Percentiles rank a stretch among this genome's conserved stretches.
Evolutionary conservation across 805 yeast species (phyloP).

Genomic region (Starmerella gropengiesseri): DNA sequence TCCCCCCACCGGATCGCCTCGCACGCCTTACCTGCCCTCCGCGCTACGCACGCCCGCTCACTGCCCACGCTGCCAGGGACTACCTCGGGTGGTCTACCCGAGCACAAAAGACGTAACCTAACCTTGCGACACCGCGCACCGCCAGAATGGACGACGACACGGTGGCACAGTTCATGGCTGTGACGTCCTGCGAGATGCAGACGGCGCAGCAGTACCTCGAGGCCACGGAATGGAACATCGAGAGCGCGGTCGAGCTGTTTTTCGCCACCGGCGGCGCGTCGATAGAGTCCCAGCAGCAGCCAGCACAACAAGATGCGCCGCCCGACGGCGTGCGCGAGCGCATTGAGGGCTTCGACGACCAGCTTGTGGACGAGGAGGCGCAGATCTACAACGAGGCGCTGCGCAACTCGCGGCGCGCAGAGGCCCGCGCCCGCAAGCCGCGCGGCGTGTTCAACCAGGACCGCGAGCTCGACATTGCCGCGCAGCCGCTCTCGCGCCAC

Average conservation of each 20-base stretch:
- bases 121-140: background rate
- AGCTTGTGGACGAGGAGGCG: constrained; percentile 45
- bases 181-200: constrained; percentile 63
- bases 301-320: constrained; percentile 39
- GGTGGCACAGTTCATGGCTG: constrained; percentile 66
- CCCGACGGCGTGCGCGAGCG: constrained; percentile 59
- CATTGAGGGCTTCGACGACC: constrained; percentile 67
- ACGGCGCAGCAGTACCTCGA: constrained; percentile 68
- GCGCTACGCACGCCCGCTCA: too few relatives aligned
- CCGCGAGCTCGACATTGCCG: constrained; percentile 20
- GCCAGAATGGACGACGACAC: constrained; percentile 25
- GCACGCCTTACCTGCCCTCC: too few relatives aligned
- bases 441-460: constrained; percentile 46
- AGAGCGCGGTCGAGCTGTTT: constrained; percentile 72
- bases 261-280: constrained; percentile 46
- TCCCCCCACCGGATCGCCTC: too few relatives aligned
- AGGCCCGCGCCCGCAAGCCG: constrained; percentile 19
- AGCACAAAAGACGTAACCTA: too few relatives aligned
- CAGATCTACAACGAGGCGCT: constrained; percentile 19
- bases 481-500: constrained; percentile 16
- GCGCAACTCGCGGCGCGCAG: constrained; percentile 21
- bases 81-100: too few relatives aligned
- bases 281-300: constrained; percentile 46
- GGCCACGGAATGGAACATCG: constrained; percentile 66
- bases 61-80: too few relatives aligned